Percentiles rank a stretch among this genome's conserved stretches.
Conservation (phyloP, 176 grass and related monocot species). For the Zizania latifolia region DNA sequence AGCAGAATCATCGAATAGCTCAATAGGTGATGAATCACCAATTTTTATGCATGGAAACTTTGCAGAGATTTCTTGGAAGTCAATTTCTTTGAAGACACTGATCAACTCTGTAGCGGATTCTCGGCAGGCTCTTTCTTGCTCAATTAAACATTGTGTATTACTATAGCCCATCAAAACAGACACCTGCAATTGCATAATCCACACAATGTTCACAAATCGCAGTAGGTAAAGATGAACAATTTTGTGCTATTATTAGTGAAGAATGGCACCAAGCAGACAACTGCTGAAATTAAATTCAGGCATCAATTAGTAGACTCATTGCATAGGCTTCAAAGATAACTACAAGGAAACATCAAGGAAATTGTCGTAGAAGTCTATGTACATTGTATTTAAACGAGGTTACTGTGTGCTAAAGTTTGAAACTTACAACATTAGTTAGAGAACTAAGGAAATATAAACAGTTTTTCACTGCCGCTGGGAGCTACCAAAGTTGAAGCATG, state of each 20-base stretch:
- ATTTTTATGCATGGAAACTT: constrained; percentile 86
- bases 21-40: constrained; percentile 61
- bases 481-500: not conserved
- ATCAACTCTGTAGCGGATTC: constrained; percentile 36
- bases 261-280: constrained; percentile 19
- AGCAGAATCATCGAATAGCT: constrained; percentile 65
- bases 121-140: constrained; percentile 46
- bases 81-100: constrained; percentile 58
- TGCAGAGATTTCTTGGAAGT: constrained; percentile 42
- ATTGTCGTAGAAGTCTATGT: not conserved
- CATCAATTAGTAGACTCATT: not conserved
- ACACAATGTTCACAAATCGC: constrained; percentile 21
- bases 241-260: not conserved
- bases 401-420: not conserved
- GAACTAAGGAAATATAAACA: not conserved
- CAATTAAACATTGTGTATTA: constrained; percentile 51
- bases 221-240: constrained; percentile 17
- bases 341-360: not conserved
- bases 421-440: not conserved
- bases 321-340: not conserved
- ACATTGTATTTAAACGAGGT: not conserved
- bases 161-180: constrained; percentile 65
- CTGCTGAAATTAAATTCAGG: not conserved
- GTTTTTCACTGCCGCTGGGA: not conserved
- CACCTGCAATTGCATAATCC: constrained; percentile 45